Evolutionary conservation across 129 eudicot species (phyloP), one percentile per base, ranked within the genome.

Genomic region (Helichrysum umbraculigerum): DNA sequence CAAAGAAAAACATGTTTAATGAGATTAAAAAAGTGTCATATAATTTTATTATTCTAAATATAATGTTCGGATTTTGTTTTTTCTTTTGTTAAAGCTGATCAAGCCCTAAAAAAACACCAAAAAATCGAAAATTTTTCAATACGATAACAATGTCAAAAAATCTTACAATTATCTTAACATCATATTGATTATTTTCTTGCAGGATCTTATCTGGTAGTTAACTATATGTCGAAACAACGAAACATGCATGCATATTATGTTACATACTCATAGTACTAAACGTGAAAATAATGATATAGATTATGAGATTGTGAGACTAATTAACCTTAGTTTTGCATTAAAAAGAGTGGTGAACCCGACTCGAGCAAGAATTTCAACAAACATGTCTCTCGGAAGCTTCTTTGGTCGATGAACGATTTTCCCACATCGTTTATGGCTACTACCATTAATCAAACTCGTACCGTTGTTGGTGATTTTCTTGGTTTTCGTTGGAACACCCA

Each of bases 301-400:
- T 61, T 17, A 61, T 20, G n/a, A 61, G 17, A 74, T 17, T n/a
- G 17, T 64, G 2, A 29, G 34, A 74, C 19, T 29, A 5, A 25
- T 25, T 25, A 0, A 80, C 84, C 81, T 68, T 35, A 74, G 17
- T 52, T 69, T 75, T 2, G 76, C 72, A 22, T 51, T 75, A 21
- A 81, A 81, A 29, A 81, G 72, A 71, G 75, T 70, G 10, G 71
- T 35, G 76, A 75, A 81, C 9, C 81, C 80, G 52, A 81, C 81
- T 6, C 77, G 34, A 4, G 25, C 80, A 20, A 81, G 66, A 25
- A 81, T 20, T 6, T 68, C 72, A 0, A 68, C 58, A 16, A 81
- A 28, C 7, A 81, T 8, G n/a, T 81, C 80, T 21, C 11, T 37
- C 1, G 84, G 76, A 33, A 74, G 84, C 16, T 17, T 65, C 17